Evolutionary conservation across 805 yeast species (phyloP).

Genomic region (Saccharomyces jurei): DNA sequence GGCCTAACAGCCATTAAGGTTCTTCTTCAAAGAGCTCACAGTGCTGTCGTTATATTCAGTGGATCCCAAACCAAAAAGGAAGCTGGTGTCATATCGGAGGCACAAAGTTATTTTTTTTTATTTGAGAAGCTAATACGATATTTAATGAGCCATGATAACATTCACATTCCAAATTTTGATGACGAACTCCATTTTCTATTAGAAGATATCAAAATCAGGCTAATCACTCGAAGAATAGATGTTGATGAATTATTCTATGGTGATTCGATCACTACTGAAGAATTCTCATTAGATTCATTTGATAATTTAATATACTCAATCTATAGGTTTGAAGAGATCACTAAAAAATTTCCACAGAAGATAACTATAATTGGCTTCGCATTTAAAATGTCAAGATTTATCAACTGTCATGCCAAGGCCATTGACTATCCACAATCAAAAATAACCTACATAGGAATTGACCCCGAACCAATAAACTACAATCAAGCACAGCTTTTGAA

Average conservation of each 20-base stretch:
- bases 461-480: conserved; percentile 42
- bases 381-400: conserved; percentile 57
- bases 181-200: neutral
- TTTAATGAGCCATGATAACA: conserved; percentile 8
- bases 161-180: conserved; percentile 6
- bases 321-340: conserved; percentile 42
- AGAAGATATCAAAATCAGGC: conserved; percentile 1
- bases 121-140: conserved; percentile 29
- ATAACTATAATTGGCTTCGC: conserved; percentile 66
- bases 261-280: conserved; percentile 44
- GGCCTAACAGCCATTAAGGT: conserved; percentile 38
- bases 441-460: conserved; percentile 47
- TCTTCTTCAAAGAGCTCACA: conserved; percentile 25
- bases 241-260: conserved; percentile 12
- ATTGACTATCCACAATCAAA: conserved; percentile 34
- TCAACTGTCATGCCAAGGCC: conserved; percentile 46
- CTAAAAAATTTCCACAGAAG: conserved; percentile 39
- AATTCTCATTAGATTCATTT: conserved; percentile 70
- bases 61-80: conserved; percentile 67
- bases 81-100: conserved; percentile 52
- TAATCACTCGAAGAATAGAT: conserved; percentile 5
- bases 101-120: conserved; percentile 46
- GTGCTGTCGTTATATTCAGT: conserved; percentile 38
- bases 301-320: conserved; percentile 65
- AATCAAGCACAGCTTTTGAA: conserved; percentile 15